Conservation (phyloP, 352 stramenopile species). For the Phytopythium chamaehyphon region DNA sequence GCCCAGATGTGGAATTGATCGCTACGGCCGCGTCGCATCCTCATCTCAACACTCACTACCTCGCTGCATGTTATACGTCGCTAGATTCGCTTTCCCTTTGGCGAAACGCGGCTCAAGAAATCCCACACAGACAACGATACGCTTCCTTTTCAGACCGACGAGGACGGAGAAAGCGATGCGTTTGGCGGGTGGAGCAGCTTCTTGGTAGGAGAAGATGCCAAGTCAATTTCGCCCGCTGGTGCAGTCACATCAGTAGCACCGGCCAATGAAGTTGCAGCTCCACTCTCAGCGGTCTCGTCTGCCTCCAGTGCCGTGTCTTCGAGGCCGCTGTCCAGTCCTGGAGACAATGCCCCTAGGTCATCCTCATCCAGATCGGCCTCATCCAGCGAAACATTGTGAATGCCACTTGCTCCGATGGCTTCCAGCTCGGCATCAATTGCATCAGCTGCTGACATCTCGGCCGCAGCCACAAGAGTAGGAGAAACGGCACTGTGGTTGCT, state of each 20-base stretch:
- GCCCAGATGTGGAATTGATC: neutral
- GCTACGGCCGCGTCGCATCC: slow-evolving; percentile 7
- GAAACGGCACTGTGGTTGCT: too few relatives aligned
- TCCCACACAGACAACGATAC: neutral
- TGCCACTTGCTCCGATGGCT: slow-evolving; percentile 4
- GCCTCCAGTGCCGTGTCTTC: neutral
- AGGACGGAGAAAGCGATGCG: slow-evolving; percentile 42
- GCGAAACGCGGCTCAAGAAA: too few relatives aligned
- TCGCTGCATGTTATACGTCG: too few relatives aligned
- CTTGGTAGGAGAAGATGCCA: slow-evolving; percentile 20
- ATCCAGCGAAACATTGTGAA: slow-evolving; percentile 4
- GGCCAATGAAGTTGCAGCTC: neutral
- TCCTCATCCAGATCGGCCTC: neutral
- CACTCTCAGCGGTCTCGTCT: neutral
- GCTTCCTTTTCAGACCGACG: slow-evolving; percentile 38
- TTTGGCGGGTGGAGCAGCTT: slow-evolving; percentile 46
- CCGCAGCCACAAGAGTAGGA: too few relatives aligned
- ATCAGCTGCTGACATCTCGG: neutral
- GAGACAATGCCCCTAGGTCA: neutral
- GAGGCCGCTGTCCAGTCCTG: neutral
- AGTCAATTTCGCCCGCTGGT: slow-evolving; percentile 9
- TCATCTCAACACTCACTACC: neutral
- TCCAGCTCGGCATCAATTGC: slow-evolving; percentile 5
- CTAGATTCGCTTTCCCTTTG: neutral
- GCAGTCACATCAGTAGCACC: neutral